These are phyloP conservation scores for Agaricus sinodeliciosus DNA, from an alignment of 768 basidiomycete genomes.

Conservation along the genomic window DNA sequence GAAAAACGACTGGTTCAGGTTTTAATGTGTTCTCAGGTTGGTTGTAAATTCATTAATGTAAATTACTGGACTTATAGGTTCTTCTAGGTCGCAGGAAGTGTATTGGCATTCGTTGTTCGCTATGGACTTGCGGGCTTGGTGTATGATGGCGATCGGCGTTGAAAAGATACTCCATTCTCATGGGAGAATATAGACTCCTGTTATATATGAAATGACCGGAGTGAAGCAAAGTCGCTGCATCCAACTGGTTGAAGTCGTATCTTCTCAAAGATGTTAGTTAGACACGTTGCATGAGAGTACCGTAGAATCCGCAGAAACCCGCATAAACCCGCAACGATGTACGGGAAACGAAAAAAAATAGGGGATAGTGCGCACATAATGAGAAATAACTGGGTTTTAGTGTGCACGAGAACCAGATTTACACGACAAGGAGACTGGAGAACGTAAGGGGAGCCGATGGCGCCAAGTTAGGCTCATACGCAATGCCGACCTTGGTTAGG, in stretches of 20 bases:
- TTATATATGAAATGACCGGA: too few relatives aligned
- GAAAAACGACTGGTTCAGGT: constrained; percentile 74
- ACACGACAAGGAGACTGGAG: not conserved
- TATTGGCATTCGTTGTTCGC: constrained; percentile 76
- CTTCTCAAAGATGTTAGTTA: not conserved
- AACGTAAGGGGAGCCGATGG: constrained; percentile 25
- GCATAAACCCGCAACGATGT: constrained; percentile 12
- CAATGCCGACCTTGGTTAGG: constrained; percentile 18
- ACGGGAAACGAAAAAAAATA: not conserved
- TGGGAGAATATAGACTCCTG: too few relatives aligned
- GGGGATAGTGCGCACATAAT: constrained; percentile 10
- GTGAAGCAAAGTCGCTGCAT: not conserved
- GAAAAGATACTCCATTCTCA: constrained; percentile 10
- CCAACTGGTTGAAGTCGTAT: too few relatives aligned
- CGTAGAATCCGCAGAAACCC: constrained; percentile 18
- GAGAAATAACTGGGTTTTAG: not conserved
- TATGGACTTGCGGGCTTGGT: constrained; percentile 87
- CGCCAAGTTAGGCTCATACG: constrained; percentile 15
- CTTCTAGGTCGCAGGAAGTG: constrained; percentile 62
- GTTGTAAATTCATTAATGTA: constrained; percentile 1
- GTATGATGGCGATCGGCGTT: constrained; percentile 89
- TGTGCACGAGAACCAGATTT: not conserved
- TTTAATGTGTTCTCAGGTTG: constrained; percentile 71
- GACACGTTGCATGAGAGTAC: not conserved
- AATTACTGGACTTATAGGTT: constrained; percentile 7